These are phyloP conservation scores for Leccinum disarticulatum DNA, from an alignment of 768 basidiomycete species.

Conservation along the genomic window DNA sequence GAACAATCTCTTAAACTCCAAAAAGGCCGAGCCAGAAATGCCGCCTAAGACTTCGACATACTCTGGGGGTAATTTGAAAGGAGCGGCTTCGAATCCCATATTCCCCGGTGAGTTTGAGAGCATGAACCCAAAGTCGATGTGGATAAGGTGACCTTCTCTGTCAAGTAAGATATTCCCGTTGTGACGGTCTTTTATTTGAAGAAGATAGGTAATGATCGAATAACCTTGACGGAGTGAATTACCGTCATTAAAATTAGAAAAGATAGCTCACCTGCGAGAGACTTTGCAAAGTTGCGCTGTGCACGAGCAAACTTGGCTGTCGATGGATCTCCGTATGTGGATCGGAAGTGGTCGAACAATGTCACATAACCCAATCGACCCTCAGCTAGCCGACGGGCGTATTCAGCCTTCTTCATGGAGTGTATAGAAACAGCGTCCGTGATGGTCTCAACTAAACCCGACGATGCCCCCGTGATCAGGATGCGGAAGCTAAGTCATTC, in stretches of 20 bases:
- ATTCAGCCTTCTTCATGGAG: constrained; percentile 98
- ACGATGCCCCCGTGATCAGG: constrained; percentile 88
- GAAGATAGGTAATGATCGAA: constrained; percentile 91
- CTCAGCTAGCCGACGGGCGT: constrained; percentile 81
- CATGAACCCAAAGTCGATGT: constrained; percentile 99
- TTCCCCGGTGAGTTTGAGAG: constrained; percentile 96
- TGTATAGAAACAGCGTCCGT: constrained; percentile 98
- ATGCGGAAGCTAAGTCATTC: constrained; percentile 78
- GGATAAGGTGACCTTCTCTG: constrained; percentile 90
- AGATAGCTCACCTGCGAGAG: constrained; percentile 64
- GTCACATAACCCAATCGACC: constrained; percentile 86
- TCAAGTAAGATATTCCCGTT: constrained; percentile 98
- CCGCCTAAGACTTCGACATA: constrained; percentile 97
- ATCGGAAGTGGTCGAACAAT: constrained; percentile 87
- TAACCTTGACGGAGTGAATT: constrained; percentile 56
- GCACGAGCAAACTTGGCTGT: constrained; percentile 88
- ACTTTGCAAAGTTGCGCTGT: constrained; percentile 92
- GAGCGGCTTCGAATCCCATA: constrained; percentile 98
- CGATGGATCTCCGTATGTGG: constrained; percentile 85
- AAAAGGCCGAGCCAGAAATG: constrained; percentile 66
- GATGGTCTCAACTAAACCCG: constrained; percentile 96
- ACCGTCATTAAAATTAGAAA: neutral
- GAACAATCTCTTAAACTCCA: constrained; percentile 85
- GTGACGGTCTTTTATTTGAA: constrained; percentile 98
- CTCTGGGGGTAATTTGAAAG: constrained; percentile 93